phyloP scores from a whole-genome alignment of 257 asterid species.

The Petunia axillaris region DNA sequence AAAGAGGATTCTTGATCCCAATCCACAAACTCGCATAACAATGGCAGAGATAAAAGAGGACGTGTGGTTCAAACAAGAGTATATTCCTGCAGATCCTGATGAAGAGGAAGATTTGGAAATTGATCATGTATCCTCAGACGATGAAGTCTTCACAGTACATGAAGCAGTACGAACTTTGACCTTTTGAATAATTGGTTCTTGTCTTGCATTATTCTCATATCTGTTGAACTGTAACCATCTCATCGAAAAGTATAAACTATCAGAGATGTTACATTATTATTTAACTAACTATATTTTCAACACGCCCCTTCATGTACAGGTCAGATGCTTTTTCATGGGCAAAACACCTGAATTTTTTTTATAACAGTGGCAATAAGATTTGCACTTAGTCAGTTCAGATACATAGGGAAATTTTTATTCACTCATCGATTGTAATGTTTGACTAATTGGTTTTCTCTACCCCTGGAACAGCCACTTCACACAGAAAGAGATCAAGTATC shows the following conservation, averaged over 20 bases:
- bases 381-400: not conserved
- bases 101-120: slow-evolving; percentile 61
- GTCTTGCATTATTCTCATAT: not conserved
- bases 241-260: not conserved
- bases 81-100: slow-evolving; percentile 56
- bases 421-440: not conserved
- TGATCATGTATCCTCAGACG: slow-evolving; percentile 47
- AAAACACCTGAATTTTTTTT: not conserved
- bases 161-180: slow-evolving; percentile 44
- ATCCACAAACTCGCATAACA: slow-evolving; percentile 76
- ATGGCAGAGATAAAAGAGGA: slow-evolving; percentile 71
- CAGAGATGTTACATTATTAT: not conserved
- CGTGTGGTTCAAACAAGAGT: slow-evolving; percentile 84
- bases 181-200: not conserved
- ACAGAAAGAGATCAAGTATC: slow-evolving; percentile 58
- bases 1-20: slow-evolving; percentile 90
- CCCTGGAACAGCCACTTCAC: slow-evolving; percentile 42
- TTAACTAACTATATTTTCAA: not conserved
- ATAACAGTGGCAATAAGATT: not conserved
- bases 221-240: not conserved
- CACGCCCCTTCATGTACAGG: not conserved
- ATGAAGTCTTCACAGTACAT: slow-evolving; percentile 54
- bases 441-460: slow-evolving; percentile 11
- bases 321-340: not conserved
- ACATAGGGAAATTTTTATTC: not conserved